Evolutionary conservation across 371 early-diverging fungal genomes (phyloP).

Genomic region (Vittaforma corneae): DNA sequence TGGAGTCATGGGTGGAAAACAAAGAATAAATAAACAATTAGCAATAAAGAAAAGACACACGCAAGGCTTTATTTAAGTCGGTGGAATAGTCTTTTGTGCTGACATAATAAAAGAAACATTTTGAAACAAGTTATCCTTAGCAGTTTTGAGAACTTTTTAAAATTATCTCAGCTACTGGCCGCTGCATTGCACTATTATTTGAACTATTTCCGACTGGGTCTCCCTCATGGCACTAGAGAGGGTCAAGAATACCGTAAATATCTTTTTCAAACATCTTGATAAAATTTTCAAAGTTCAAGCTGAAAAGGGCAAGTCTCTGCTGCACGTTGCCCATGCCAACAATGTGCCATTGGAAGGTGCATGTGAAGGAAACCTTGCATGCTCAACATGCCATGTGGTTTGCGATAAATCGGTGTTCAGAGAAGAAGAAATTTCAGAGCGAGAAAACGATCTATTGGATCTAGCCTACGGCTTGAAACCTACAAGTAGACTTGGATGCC

Average conservation of each 20-base stretch:
- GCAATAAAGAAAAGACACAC: no score
- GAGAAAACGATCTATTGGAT: conserved; percentile 97
- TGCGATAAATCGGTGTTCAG: conserved; percentile 72
- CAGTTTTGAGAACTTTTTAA: no score
- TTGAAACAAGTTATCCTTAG: no score
- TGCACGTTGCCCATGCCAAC: conserved; percentile 83
- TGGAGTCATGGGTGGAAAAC: no score
- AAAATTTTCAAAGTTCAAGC: conserved; percentile 58
- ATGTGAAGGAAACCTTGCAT: conserved; percentile 74
- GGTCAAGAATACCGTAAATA: conserved; percentile 6
- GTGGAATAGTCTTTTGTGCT: no score
- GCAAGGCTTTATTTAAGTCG: no score
- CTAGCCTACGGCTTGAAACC: conserved; percentile 86
- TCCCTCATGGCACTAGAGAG: no score
- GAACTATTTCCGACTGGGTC: no score
- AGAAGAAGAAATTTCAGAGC: conserved; percentile 79
- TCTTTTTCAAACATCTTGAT: conserved; percentile 22
- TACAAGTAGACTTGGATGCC: conserved; percentile 92
- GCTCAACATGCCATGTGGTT: conserved; percentile 74
- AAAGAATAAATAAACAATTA: no score
- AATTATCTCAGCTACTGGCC: no score
- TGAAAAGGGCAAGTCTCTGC: conserved; percentile 70
- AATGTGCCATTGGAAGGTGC: conserved; percentile 94
- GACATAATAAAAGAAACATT: no score
- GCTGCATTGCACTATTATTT: no score